Conservation (phyloP, 805 yeast species). For the Yamadazyma laniorum region DNA sequence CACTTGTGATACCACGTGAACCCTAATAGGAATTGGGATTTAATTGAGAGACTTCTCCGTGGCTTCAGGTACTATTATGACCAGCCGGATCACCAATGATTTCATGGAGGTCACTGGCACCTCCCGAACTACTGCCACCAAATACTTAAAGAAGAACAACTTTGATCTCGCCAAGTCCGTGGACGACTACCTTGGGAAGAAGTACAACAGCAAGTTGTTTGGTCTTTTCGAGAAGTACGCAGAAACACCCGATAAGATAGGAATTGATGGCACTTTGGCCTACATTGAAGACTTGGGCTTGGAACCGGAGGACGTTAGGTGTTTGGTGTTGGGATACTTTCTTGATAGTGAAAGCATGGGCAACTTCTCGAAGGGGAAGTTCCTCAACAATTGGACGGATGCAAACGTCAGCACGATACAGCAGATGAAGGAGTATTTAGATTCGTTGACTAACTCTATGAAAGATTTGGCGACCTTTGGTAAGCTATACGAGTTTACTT, state of each 20-base stretch:
- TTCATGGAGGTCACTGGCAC: slow-evolving; percentile 44
- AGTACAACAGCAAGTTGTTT: slow-evolving; percentile 20
- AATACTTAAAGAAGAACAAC: slow-evolving; percentile 29
- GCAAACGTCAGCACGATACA: slow-evolving; percentile 28
- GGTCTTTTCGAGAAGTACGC: slow-evolving; percentile 34
- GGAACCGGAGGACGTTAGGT: slow-evolving; percentile 71
- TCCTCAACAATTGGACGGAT: slow-evolving; percentile 57
- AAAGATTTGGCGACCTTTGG: slow-evolving; percentile 39
- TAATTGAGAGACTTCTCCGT: too few species aligned
- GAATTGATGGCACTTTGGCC: slow-evolving; percentile 72
- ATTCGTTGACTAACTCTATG: slow-evolving; percentile 14
- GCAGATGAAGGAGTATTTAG: slow-evolving; percentile 44
- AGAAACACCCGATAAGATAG: slow-evolving; percentile 46
- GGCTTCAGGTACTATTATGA: too few species aligned
- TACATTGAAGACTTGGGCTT: slow-evolving; percentile 67
- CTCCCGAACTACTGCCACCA: slow-evolving; percentile 30
- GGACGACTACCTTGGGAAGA: slow-evolving; percentile 24
- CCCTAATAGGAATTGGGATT: too few species aligned
- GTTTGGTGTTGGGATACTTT: slow-evolving; percentile 68
- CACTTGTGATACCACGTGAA: too few species aligned
- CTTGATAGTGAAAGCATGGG: slow-evolving; percentile 69
- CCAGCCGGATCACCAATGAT: slow-evolving; percentile 8
- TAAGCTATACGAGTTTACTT: slow-evolving; percentile 68
- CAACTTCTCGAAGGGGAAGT: slow-evolving; percentile 48
- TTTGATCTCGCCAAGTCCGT: slow-evolving; percentile 33